Evolutionary conservation across 148 eudicot genomes (phyloP).

Genomic region (Spergularia marina): DNA sequence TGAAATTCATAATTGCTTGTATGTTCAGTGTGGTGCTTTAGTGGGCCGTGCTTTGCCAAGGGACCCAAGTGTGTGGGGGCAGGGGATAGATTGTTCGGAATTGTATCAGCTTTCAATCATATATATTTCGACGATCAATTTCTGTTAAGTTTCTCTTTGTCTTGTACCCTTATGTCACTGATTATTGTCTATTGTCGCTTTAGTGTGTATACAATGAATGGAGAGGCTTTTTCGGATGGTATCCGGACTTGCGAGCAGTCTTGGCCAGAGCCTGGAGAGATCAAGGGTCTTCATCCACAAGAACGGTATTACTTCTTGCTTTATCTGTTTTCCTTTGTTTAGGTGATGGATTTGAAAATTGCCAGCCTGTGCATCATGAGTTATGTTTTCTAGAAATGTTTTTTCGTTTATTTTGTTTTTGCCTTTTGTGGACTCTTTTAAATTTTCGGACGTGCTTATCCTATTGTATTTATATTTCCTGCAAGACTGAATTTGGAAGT

Average conservation of each 20-base stretch:
- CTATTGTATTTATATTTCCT: not conserved
- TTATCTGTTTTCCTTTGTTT: not conserved
- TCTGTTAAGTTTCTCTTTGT: not conserved
- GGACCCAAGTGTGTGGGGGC: not conserved
- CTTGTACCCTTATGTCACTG: not conserved
- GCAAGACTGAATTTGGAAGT: not conserved
- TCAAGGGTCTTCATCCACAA: slow-evolving; percentile 47
- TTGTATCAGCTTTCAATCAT: not conserved
- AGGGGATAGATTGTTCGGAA: not conserved
- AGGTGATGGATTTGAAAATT: not conserved
- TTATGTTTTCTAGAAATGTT: no score
- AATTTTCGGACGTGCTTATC: not conserved
- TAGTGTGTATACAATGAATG: slow-evolving; percentile 80
- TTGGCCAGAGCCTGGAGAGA: slow-evolving; percentile 60
- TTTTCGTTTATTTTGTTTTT: no score
- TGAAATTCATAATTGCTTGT: not conserved
- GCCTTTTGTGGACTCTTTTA: not conserved
- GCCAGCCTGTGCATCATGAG: not conserved
- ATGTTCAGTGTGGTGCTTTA: not conserved
- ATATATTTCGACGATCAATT: not conserved
- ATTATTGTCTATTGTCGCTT: slow-evolving; percentile 21
- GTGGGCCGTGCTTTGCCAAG: not conserved
- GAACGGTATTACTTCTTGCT: slow-evolving; percentile 47
- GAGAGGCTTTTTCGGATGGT: slow-evolving; percentile 70
- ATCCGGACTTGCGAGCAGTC: slow-evolving; percentile 57